Evolutionary conservation across 345 rosid species (phyloP), one percentile per base, ranked within the genome.

Genomic region (Schrenkiella parvula): DNA sequence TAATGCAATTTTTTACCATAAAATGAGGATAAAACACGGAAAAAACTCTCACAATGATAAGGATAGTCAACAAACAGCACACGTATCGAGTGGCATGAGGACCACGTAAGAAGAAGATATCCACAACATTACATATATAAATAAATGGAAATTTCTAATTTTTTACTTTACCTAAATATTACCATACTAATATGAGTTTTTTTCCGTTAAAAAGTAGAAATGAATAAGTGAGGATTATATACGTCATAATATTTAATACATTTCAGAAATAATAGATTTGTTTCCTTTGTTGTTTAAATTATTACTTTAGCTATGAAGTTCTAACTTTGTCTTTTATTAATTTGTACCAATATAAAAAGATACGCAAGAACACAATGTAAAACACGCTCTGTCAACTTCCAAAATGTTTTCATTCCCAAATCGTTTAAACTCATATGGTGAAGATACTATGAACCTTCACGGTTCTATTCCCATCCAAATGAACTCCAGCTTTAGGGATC

Each of bases 381-480:
- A 28, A 19, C n/a, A 73, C n/a, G 1, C 38, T 18, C 35, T 12
- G 1, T 55, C 41, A 2, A 56, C 55, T 74, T 66, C 28, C 32
- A 67, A 48, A 58, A 74, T 74, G 78, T 51, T 28, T 59, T 50
- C 70, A 61, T 1, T 51, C n/a, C 57, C 57, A 43, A 68, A 61
- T 34, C 42, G 13, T 26, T 43, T 62, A 9, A 38, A 32, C 41
- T 51, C 64, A 17, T 38, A 35, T 18, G 35, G 51, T 14, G 51
- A 42, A 1, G 47, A 68, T 9, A 31, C 2, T 13, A 22, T 68
- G 37, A 68, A 60, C 28, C 8, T 32, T 51, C 37, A 5, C 29
- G 57, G 56, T 34, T 34, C 55, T 8, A 9, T 28, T 53, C 39
- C 61, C 28, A 58, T 8, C 48, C 56, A 60, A 41, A 41, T 23